phyloP scores from a whole-genome alignment of 441 rosid species.

The Viola pubescens region DNA sequence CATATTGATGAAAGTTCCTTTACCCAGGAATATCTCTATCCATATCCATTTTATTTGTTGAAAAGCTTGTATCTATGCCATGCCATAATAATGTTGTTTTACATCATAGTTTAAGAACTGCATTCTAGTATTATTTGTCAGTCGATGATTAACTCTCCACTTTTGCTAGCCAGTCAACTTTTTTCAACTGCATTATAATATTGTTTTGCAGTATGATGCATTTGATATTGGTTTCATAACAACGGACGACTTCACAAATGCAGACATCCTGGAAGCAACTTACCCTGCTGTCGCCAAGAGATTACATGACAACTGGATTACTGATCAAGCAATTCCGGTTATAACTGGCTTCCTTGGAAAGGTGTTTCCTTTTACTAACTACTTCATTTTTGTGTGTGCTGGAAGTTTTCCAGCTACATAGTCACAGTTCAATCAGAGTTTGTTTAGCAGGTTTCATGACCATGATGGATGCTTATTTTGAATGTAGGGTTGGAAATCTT shows the following conservation, averaged over 20 bases:
- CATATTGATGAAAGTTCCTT: too few species aligned
- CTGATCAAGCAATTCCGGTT: slow-evolving; percentile 64
- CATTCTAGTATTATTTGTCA: too few species aligned
- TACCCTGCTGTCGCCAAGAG: slow-evolving; percentile 70
- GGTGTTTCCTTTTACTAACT: slow-evolving; percentile 24
- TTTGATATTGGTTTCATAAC: slow-evolving; percentile 28
- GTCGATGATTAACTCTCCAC: not conserved
- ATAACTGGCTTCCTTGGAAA: slow-evolving; percentile 86
- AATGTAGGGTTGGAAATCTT: slow-evolving; percentile 60
- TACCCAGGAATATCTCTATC: too few species aligned
- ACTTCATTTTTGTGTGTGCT: not conserved
- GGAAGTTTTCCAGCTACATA: not conserved
- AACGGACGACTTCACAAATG: slow-evolving; percentile 79
- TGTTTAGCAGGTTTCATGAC: not conserved
- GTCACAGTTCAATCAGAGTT: not conserved
- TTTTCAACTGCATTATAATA: not conserved
- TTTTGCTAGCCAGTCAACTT: not conserved
- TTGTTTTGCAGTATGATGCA: slow-evolving; percentile 60
- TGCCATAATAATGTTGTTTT: too few species aligned
- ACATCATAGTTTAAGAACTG: too few species aligned
- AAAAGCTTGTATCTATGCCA: too few species aligned
- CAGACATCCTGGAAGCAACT: slow-evolving; percentile 78
- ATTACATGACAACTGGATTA: slow-evolving; percentile 45
- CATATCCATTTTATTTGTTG: too few species aligned
- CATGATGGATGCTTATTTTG: not conserved